These are phyloP conservation scores for Caloboletus firmus DNA, from an alignment of 1,284 basidiomycete species.

Conservation along the genomic window DNA sequence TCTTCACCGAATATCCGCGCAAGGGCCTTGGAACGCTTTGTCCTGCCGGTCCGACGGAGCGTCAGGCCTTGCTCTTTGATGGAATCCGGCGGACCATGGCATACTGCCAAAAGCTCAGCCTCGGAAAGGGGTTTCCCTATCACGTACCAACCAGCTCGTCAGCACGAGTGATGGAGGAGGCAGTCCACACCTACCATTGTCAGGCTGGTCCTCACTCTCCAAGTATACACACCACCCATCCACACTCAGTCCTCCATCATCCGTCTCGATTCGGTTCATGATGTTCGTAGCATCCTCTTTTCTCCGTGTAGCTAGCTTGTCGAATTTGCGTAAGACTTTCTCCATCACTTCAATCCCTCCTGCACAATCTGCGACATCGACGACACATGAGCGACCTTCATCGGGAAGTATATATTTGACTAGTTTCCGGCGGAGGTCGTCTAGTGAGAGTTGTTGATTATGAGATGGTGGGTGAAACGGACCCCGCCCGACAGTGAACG, in stretches of 20 bases:
- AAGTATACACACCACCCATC: slow-evolving; percentile 89
- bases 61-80: slow-evolving; percentile 83
- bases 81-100: slow-evolving; percentile 79
- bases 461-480: slow-evolving; percentile 53
- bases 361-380: slow-evolving; percentile 77
- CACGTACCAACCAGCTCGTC: neutral
- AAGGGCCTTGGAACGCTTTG: slow-evolving; percentile 48
- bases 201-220: slow-evolving; percentile 59
- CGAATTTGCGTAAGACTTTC: slow-evolving; percentile 85
- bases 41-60: slow-evolving; percentile 54
- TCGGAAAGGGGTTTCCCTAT: slow-evolving; percentile 78
- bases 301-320: slow-evolving; percentile 58
- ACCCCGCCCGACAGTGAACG: slow-evolving; percentile 55
- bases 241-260: slow-evolving; percentile 69
- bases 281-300: slow-evolving; percentile 47
- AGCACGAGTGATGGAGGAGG: neutral
- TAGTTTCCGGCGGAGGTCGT: slow-evolving; percentile 76
- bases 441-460: slow-evolving; percentile 55
- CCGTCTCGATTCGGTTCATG: slow-evolving; percentile 53
- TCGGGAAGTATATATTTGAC: slow-evolving; percentile 87
- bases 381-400: slow-evolving; percentile 70
- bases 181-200: slow-evolving; percentile 46
- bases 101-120: slow-evolving; percentile 80
- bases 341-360: slow-evolving; percentile 85
- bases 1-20: slow-evolving; percentile 60